These are phyloP conservation scores for Candida maesae DNA, from an alignment of 805 yeast genomes.

Conservation along the genomic window DNA sequence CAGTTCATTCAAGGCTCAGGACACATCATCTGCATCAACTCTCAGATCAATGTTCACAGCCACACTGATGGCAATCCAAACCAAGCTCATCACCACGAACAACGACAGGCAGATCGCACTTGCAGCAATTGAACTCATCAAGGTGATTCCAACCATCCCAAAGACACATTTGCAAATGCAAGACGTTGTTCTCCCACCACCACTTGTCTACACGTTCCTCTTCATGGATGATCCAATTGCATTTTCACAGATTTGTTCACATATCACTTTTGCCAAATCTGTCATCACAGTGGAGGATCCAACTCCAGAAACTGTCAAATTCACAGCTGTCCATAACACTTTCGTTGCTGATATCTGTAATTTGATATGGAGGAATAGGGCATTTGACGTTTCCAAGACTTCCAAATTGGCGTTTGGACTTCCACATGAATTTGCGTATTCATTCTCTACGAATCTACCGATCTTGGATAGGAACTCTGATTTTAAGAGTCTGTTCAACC, in stretches of 20 bases:
- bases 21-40: neutral
- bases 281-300: constrained; percentile 13
- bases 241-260: constrained; percentile 44
- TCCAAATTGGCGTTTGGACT: constrained; percentile 30
- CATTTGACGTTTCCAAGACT: constrained; percentile 37
- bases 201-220: constrained; percentile 35
- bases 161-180: constrained; percentile 18
- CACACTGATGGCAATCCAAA: neutral
- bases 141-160: constrained; percentile 21
- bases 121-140: constrained; percentile 10
- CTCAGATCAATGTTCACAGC: constrained; percentile 2
- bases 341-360: constrained; percentile 55
- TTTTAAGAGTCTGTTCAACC: constrained; percentile 29
- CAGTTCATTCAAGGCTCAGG: neutral
- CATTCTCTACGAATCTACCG: constrained; percentile 20
- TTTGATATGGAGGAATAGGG: constrained; percentile 52
- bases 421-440: constrained; percentile 28
- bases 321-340: constrained; percentile 39
- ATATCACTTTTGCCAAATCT: constrained; percentile 35
- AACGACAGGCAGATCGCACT: constrained; percentile 12
- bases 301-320: constrained; percentile 21
- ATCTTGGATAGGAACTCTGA: constrained; percentile 25
- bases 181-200: constrained; percentile 37
- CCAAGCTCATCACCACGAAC: neutral
- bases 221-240: constrained; percentile 42